Percentiles rank a stretch among this genome's conserved stretches.
Evolutionary conservation across 2,329 filamentous ascomycete species (phyloP).

Genomic region (Simplicillium sp.): DNA sequence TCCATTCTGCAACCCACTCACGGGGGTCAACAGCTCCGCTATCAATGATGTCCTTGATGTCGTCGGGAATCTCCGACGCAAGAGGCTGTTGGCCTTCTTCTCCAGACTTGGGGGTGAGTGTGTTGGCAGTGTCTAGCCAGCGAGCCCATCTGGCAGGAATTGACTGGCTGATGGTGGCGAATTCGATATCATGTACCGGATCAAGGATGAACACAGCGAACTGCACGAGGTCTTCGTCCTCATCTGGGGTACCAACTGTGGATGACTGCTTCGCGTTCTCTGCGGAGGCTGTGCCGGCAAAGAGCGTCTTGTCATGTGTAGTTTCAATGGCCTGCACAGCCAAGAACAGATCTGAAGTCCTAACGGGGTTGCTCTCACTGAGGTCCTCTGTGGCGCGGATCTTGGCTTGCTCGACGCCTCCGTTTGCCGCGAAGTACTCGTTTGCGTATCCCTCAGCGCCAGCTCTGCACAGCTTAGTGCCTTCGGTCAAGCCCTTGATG

Average conservation of each 20-base stretch:
- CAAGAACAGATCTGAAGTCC: slow-evolving; percentile 90
- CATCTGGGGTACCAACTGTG: slow-evolving; percentile 38
- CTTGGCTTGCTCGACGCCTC: slow-evolving; percentile 73
- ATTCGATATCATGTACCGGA: slow-evolving; percentile 84
- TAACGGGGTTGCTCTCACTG: slow-evolving; percentile 78
- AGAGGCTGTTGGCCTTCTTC: slow-evolving; percentile 31
- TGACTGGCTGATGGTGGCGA: slow-evolving; percentile 71
- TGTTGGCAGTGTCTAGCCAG: slow-evolving; percentile 76
- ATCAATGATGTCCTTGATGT: slow-evolving; percentile 78
- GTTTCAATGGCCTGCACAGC: slow-evolving; percentile 81
- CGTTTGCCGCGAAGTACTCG: slow-evolving; percentile 72
- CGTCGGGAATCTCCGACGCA: slow-evolving; percentile 52
- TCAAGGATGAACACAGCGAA: slow-evolving; percentile 79
- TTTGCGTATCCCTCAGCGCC: slow-evolving; percentile 79
- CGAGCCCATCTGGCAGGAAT: slow-evolving; percentile 79
- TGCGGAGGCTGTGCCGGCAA: slow-evolving; percentile 45
- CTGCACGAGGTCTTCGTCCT: slow-evolving; percentile 52
- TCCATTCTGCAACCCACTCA: slow-evolving; percentile 97
- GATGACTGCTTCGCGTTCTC: slow-evolving; percentile 47
- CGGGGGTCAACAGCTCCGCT: slow-evolving; percentile 73
- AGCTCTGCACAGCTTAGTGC: slow-evolving; percentile 82
- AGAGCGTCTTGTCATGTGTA: slow-evolving; percentile 55
- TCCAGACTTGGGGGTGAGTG: slow-evolving; percentile 42
- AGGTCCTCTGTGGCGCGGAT: slow-evolving; percentile 69
- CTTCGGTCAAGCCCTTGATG: slow-evolving; percentile 73